Base-by-base conservation (phyloP, 371 early-diverging fungal species). In the Mortierella sp. region DNA sequence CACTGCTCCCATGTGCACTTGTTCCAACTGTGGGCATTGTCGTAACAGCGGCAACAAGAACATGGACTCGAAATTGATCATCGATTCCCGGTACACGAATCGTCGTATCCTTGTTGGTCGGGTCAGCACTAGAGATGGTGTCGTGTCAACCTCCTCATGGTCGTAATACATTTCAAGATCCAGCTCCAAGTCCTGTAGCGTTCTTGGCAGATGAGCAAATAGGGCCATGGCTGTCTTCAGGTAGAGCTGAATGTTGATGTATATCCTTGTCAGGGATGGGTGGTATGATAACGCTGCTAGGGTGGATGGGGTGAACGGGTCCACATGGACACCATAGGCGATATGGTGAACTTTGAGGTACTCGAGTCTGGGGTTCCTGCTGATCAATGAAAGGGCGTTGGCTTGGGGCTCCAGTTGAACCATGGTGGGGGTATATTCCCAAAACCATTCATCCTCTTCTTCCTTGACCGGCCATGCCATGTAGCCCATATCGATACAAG, bases 401-500 rank as follows among this genome's bases (percentile, higher is more conserved):
- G 21, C 6, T 7, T 27, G 27, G 3, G 43, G 31, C 8, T 54
- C 54, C 3, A 54, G 24, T 1, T 19, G 7, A 2, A 34, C 22
- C 44, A 41, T 41, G 27, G 17, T 19, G 8, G 43, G 54, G 2
- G 29, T 49, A 29, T 25, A 28, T 31, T 51, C 52, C 27, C 9
- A 25, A n/a, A 12, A 14, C 48, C 24, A 19, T 24, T 47, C 24
- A 24, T 24, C 21, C 27, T 47, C 25, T 25, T 55, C 22, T 19
- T 25, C 56, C 24, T n/a, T 21, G 9, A 31, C 24, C 9, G 31
- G 40, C 48, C 57, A 39, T 8, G 49, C 5, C 37, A 31, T 48
- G 48, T 55, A 63, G 2, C 22, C 52, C 14, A 44, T 51, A 22
- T 64, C 45, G 25, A 57, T 39, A 45, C 64, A 64, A 29, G 29